phyloP scores from a whole-genome alignment of 2,329 filamentous ascomycete species.

The Ascocoryne sarcoides region DNA sequence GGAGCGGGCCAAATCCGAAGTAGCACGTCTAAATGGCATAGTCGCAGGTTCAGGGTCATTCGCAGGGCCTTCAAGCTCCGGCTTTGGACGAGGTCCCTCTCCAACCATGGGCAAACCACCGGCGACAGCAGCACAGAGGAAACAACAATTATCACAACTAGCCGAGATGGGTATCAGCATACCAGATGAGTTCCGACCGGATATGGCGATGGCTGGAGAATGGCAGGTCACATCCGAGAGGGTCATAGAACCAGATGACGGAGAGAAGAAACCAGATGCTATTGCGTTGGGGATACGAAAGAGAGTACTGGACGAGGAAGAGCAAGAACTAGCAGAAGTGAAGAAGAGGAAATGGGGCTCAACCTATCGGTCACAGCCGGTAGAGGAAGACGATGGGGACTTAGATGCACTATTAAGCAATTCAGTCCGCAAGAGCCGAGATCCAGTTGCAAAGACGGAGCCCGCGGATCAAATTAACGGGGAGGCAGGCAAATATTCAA shows the following conservation, averaged over 20 bases:
- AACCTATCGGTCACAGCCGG: slow-evolving; percentile 28
- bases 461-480: slow-evolving; percentile 16
- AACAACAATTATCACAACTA: slow-evolving; percentile 78
- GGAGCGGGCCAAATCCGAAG: slow-evolving; percentile 72
- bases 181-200: slow-evolving; percentile 66
- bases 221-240: slow-evolving; percentile 58
- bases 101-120: slow-evolving; percentile 27
- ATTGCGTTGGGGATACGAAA: slow-evolving; percentile 52
- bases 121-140: slow-evolving; percentile 55
- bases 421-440: slow-evolving; percentile 22
- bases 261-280: slow-evolving; percentile 35
- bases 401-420: slow-evolving; percentile 33
- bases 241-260: slow-evolving; percentile 31
- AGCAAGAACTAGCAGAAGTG: slow-evolving; percentile 49
- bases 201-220: slow-evolving; percentile 81
- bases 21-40: slow-evolving; percentile 76
- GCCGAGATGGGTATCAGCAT: slow-evolving; percentile 80
- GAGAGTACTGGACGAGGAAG: slow-evolving; percentile 49
- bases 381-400: slow-evolving; percentile 24
- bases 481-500: slow-evolving; percentile 4
- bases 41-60: slow-evolving; percentile 32
- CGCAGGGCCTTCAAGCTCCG: slow-evolving; percentile 18
- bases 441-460: slow-evolving; percentile 17
- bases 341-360: slow-evolving; percentile 43
- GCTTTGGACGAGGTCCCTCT: slow-evolving; percentile 18